These are phyloP conservation scores for Anacardium occidentale DNA, from an alignment of 345 rosid genomes.

Conservation along the genomic window DNA sequence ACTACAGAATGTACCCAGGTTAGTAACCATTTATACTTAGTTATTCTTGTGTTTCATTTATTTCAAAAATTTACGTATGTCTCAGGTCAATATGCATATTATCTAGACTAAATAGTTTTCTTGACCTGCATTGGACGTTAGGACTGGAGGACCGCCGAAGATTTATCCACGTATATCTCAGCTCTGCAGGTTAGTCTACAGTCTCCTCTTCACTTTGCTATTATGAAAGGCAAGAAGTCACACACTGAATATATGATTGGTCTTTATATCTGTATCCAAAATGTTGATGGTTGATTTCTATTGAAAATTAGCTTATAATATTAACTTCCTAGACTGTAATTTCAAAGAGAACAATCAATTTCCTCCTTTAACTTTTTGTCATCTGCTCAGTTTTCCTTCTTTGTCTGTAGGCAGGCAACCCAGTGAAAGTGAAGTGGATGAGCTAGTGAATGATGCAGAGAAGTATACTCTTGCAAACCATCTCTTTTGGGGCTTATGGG, in stretches of 20 bases:
- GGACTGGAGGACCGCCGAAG: slow-evolving; percentile 67
- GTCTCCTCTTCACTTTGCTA: not conserved
- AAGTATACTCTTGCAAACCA: slow-evolving; percentile 71
- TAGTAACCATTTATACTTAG: not conserved
- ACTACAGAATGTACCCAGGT: slow-evolving; percentile 78
- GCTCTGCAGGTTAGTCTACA: slow-evolving; percentile 55
- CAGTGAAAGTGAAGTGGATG: slow-evolving; percentile 45
- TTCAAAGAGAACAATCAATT: not conserved
- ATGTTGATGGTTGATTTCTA: too few relatives aligned
- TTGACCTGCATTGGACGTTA: slow-evolving; percentile 32
- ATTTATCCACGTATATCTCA: slow-evolving; percentile 56
- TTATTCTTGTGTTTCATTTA: not conserved
- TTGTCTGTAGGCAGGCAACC: slow-evolving; percentile 39
- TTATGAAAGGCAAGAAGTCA: not conserved
- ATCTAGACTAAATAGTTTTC: slow-evolving; percentile 6
- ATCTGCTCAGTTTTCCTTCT: not conserved
- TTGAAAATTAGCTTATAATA: not conserved
- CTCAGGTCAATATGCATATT: not conserved
- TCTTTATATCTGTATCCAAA: not conserved
- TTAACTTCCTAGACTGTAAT: not conserved
- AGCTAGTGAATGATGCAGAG: slow-evolving; percentile 46
- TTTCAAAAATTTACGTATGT: not conserved
- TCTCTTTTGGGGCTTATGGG: slow-evolving; percentile 85
- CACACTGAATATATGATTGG: not conserved
- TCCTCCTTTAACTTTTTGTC: not conserved